Percentiles rank a stretch among this genome's conserved stretches.
phyloP scores from a whole-genome alignment of 1,284 basidiomycete genomes.

The Ustilago hordei region DNA sequence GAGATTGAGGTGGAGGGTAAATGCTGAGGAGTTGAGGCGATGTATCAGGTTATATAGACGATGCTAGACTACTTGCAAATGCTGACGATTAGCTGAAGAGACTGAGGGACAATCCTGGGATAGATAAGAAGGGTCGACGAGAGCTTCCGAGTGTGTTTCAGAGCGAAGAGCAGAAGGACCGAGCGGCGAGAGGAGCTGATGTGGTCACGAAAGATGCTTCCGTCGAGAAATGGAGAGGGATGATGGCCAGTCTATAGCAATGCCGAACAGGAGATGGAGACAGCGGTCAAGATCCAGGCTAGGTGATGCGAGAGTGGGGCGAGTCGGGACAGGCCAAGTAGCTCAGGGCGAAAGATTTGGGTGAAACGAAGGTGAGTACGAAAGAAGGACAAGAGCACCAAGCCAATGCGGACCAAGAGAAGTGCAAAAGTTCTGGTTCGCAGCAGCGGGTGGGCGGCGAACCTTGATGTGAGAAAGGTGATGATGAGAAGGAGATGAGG shows the following conservation, averaged over 20 bases:
- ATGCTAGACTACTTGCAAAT: constrained; percentile 10
- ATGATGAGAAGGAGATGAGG: not conserved
- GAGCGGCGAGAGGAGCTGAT: constrained; percentile 1
- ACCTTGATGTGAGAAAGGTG: constrained; percentile 1
- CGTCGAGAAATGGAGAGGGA: constrained; percentile 2
- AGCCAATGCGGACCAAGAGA: constrained; percentile 25
- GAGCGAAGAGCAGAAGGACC: not conserved
- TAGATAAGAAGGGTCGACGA: not conserved
- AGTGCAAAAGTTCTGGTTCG: not conserved
- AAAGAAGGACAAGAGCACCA: constrained; percentile 6
- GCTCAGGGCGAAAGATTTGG: not conserved
- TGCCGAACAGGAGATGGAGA: constrained; percentile 1
- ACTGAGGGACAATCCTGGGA: not conserved
- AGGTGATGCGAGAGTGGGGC: not conserved
- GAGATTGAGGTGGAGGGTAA: not conserved
- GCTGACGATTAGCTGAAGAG: constrained; percentile 6
- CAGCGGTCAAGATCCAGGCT: constrained; percentile 1
- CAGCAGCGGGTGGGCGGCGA: not conserved
- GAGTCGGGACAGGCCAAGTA: not conserved
- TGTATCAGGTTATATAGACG: constrained; percentile 19
- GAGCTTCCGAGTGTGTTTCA: constrained; percentile 5
- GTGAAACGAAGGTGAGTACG: constrained; percentile 25
- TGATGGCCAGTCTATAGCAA: not conserved
- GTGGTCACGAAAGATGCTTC: constrained; percentile 12
- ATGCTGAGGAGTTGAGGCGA: constrained; percentile 7